Evolutionary conservation across 306 rosid species (phyloP).

Genomic region (Quercus glauca): DNA sequence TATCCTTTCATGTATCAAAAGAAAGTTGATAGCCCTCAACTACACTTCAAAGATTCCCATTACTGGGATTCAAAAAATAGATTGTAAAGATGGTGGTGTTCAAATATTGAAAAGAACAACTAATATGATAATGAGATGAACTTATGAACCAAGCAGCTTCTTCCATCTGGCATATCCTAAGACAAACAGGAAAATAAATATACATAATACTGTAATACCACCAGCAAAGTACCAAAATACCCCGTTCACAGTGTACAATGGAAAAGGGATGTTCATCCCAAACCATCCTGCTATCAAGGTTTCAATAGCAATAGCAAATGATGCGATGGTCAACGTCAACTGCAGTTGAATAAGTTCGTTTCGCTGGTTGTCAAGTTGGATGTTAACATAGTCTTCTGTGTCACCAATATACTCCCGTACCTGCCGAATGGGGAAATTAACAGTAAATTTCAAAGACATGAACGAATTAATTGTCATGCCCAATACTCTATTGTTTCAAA

Average conservation of each 20-base stretch:
- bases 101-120: slow-evolving; percentile 1
- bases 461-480: background rate
- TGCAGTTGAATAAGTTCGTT: slow-evolving; percentile 98
- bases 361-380: slow-evolving; percentile 95
- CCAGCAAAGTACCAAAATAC: slow-evolving; percentile 57
- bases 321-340: slow-evolving; percentile 84
- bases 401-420: slow-evolving; percentile 96
- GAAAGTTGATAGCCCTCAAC: background rate
- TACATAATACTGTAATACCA: slow-evolving; percentile 32
- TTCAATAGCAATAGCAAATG: slow-evolving; percentile 75
- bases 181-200: slow-evolving; percentile 59
- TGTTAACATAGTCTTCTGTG: slow-evolving; percentile 95
- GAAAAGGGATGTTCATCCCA: slow-evolving; percentile 91
- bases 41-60: slow-evolving; percentile 12
- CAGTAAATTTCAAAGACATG: slow-evolving; percentile 5
- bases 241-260: slow-evolving; percentile 13
- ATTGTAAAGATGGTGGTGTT: background rate
- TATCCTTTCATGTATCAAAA: background rate
- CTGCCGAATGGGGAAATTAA: slow-evolving; percentile 31
- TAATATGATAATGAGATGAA: background rate
- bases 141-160: slow-evolving; percentile 80
- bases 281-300: slow-evolving; percentile 69
- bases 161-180: slow-evolving; percentile 90
- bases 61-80: background rate
- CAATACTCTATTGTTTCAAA: background rate